Percentiles rank a stretch among this genome's conserved stretches.
These are phyloP conservation scores for Adansonia digitata DNA, from an alignment of 345 rosid species.

Conservation along the genomic window DNA sequence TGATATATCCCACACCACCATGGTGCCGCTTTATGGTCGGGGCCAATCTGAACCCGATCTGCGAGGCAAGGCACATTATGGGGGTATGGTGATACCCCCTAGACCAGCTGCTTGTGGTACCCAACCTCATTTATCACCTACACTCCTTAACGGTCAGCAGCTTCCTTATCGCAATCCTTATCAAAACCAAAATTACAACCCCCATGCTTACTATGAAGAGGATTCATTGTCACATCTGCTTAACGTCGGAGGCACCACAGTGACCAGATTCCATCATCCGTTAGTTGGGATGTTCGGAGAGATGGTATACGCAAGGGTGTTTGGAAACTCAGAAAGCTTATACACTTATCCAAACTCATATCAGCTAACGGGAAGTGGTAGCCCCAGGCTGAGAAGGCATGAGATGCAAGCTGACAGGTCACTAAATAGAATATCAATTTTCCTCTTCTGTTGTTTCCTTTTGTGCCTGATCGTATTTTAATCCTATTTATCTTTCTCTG, in stretches of 20 bases:
- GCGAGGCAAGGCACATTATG: conserved; percentile 24
- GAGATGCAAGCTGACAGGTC: conserved; percentile 67
- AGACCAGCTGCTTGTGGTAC: conserved; percentile 60
- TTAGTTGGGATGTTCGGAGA: conserved; percentile 60
- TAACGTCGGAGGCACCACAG: conserved; percentile 25
- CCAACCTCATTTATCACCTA: conserved; percentile 22
- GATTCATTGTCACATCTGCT: conserved; percentile 26
- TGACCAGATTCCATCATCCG: conserved; percentile 38
- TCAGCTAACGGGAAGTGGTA: conserved; percentile 24
- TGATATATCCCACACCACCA: conserved; percentile 57
- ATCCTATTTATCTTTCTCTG: conserved; percentile 12
- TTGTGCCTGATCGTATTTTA: conserved; percentile 84
- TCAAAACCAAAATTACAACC: conserved; percentile 33
- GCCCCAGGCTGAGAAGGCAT: conserved; percentile 62
- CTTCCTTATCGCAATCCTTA: conserved; percentile 62
- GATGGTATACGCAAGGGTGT: conserved; percentile 70
- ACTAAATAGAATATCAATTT: conserved; percentile 69
- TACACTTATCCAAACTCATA: conserved; percentile 47
- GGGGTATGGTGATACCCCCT: conserved; percentile 49
- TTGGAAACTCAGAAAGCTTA: conserved; percentile 56
- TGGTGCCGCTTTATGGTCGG: conserved; percentile 92
- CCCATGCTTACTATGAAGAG: conserved; percentile 29
- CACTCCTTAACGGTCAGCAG: conserved; percentile 35
- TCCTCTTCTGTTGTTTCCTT: conserved; percentile 73
- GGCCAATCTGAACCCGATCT: conserved; percentile 39